These are phyloP conservation scores for Fusarium albidum DNA, from an alignment of 2,329 filamentous ascomycete genomes.

Conservation along the genomic window DNA sequence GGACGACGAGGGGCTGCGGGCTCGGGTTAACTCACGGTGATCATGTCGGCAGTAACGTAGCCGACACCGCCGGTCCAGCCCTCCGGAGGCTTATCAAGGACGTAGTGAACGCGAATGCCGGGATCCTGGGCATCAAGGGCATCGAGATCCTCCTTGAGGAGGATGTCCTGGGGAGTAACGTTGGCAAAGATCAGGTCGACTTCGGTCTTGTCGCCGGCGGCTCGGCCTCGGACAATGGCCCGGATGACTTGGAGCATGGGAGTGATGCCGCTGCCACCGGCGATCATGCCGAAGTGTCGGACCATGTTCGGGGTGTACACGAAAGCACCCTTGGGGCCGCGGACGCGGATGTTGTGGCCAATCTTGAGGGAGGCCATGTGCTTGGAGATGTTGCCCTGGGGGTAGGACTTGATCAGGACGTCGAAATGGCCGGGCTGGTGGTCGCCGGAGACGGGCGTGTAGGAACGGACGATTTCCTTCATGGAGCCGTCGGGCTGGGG, in stretches of 20 bases:
- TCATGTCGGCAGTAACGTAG: conserved; percentile 96
- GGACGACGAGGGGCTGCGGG: conserved; percentile 25
- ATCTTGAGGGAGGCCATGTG: conserved; percentile 84
- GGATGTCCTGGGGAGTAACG: conserved; percentile 89
- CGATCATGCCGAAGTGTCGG: conserved; percentile 96
- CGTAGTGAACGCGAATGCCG: conserved; percentile 89
- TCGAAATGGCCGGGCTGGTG: conserved; percentile 92
- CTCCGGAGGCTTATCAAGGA: conserved; percentile 93
- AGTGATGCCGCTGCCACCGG: conserved; percentile 96
- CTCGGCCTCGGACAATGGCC: conserved; percentile 84
- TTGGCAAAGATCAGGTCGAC: conserved; percentile 98
- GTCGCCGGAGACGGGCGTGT: conserved; percentile 91
- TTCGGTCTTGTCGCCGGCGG: conserved; percentile 83
- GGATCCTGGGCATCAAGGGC: conserved; percentile 77
- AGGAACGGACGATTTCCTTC: conserved; percentile 89
- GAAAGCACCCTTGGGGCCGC: conserved; percentile 96
- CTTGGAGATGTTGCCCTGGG: conserved; percentile 96
- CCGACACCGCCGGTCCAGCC: conserved; percentile 92
- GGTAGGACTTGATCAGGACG: conserved; percentile 97
- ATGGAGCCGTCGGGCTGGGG: conserved; percentile 71
- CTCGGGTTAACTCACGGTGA: conserved; percentile 70
- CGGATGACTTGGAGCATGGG: conserved; percentile 98
- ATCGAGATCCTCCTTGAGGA: conserved; percentile 92
- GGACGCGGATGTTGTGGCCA: conserved; percentile 88
- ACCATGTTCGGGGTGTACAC: conserved; percentile 98